Evolutionary conservation across 2,329 filamentous ascomycete species (phyloP).

Genomic region (Neoscytalidium dimidiatum): DNA sequence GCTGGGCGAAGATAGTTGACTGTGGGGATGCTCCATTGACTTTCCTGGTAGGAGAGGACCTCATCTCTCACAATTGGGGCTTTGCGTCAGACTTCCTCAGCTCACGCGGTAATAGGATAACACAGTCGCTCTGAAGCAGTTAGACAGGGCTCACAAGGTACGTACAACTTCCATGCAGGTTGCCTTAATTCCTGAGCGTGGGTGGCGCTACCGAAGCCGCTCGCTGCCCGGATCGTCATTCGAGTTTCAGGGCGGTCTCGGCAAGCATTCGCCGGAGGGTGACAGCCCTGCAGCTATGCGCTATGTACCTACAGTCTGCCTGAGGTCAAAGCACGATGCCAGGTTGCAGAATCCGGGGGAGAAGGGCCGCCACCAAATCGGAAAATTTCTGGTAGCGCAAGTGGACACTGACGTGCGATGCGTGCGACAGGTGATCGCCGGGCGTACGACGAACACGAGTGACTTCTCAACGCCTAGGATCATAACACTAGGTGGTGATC

Average conservation of each 20-base stretch:
- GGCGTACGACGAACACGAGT: slow-evolving; percentile 47
- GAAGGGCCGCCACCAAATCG: neutral
- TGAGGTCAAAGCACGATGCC: neutral
- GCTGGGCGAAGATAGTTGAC: slow-evolving; percentile 57
- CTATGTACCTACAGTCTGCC: neutral
- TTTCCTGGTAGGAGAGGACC: slow-evolving; percentile 39
- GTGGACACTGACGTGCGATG: neutral
- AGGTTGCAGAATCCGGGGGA: neutral
- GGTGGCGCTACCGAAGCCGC: neutral
- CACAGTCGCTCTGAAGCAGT: slow-evolving; percentile 56
- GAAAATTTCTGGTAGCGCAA: neutral
- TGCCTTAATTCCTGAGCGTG: neutral
- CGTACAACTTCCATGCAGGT: slow-evolving; percentile 16
- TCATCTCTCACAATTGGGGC: neutral
- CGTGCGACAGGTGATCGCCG: slow-evolving; percentile 44
- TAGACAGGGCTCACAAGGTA: slow-evolving; percentile 54
- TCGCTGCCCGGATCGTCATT: neutral
- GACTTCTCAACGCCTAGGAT: slow-evolving; percentile 52
- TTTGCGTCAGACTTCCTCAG: neutral
- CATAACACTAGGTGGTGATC: slow-evolving; percentile 57
- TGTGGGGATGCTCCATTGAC: slow-evolving; percentile 58
- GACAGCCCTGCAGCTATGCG: neutral
- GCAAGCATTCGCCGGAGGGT: neutral
- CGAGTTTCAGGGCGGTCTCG: neutral
- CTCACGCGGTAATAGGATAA: slow-evolving; percentile 45